phyloP scores from a whole-genome alignment of 495 filamentous ascomycete species.

The Xylaria nigripes region DNA sequence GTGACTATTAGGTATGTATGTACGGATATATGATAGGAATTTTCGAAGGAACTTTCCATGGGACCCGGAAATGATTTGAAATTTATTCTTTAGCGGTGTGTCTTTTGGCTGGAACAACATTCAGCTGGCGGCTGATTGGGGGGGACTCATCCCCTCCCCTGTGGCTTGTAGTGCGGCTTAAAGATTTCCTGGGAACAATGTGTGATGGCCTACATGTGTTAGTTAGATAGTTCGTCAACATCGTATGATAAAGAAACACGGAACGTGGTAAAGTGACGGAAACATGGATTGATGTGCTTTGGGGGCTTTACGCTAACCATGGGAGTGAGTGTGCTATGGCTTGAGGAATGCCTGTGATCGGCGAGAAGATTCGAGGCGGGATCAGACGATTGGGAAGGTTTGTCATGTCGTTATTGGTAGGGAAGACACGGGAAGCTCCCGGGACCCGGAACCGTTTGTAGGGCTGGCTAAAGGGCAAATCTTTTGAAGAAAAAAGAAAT shows the following conservation, averaged over 20 bases:
- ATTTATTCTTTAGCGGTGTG: background rate
- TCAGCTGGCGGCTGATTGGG: background rate
- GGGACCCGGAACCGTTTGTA: background rate
- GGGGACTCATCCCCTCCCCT: background rate
- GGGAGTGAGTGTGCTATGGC: background rate
- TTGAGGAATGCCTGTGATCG: background rate
- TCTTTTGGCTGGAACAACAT: background rate
- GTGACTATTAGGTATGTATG: background rate
- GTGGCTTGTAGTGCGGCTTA: background rate
- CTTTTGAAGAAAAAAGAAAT: background rate
- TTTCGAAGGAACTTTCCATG: background rate
- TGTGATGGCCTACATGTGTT: background rate
- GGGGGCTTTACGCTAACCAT: background rate
- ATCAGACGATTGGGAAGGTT: background rate
- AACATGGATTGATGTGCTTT: background rate
- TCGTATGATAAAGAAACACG: background rate
- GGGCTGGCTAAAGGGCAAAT: background rate
- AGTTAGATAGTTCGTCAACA: background rate
- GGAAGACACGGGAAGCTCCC: background rate
- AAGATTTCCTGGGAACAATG: background rate
- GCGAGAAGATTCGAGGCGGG: background rate
- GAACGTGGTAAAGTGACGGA: background rate
- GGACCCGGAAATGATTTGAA: background rate
- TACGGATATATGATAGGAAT: background rate
- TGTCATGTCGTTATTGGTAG: background rate